Evolutionary conservation across 2,329 filamentous ascomycete species (phyloP), one percentile per base, ranked within the genome.

Genomic region (Penicillium polonicum): DNA sequence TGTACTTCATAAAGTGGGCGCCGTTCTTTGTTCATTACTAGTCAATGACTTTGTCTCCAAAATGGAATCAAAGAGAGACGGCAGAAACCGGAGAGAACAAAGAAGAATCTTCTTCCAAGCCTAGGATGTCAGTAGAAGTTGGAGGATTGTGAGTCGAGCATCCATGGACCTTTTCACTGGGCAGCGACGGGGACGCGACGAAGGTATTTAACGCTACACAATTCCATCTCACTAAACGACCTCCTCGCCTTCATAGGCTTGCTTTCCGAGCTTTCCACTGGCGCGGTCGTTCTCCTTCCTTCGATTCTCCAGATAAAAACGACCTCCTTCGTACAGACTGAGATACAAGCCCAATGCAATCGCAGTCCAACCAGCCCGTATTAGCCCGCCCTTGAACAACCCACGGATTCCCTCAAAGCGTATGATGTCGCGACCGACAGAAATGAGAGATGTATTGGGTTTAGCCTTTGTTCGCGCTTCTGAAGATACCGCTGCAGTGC

Each of bases 271-370:
- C 10, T 19, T 23, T 19, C 27, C 17, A 31, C 27, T 27, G 27
- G 46, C 15, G 9, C 53, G 57, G 8, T 68, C 65, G 48, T 58
- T 57, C 38, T 59, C 57, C 54, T 56, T 64, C 51, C 71, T 65
- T 42, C 68, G 64, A 49, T 70, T 71, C 64, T 78, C 75, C 23
- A 79, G 60, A 80, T 85, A 90, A 39, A 84, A 78, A 69, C 91
- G 87, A 10, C 89, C 88, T 62, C 87, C 87, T 73, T 96, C 92
- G 75, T 96, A 96, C 43, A 89, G 88, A 25, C 91, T 90, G 42
- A 96, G 77, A 79, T 96, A 96, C 55, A 96, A 76, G 4, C 91
- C 91, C 70, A 89, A 89, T 0, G 91, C 91, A 5, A 95, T 63
- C 53, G 91, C 88, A 15, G 92, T 94, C 92, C 92, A 96, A 1